phyloP scores from a whole-genome alignment of 345 rosid species.

The Anacardium occidentale region DNA sequence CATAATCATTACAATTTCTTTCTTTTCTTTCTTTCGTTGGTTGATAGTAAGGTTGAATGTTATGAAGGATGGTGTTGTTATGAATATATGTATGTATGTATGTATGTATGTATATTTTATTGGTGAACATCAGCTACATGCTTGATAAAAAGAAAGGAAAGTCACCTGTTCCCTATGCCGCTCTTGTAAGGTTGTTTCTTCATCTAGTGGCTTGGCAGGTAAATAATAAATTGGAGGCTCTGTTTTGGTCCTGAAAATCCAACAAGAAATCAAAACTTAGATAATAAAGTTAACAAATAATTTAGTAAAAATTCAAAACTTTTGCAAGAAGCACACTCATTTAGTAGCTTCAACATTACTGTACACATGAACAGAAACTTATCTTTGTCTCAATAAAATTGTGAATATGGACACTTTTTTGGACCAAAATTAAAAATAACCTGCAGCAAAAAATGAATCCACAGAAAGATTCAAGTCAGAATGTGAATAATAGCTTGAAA shows the following conservation, averaged over 20 bases:
- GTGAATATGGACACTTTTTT: constrained; percentile 96
- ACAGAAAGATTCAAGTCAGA: constrained; percentile 2
- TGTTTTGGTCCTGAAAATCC: constrained; percentile 76
- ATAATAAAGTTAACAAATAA: not conserved
- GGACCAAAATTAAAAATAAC: constrained; percentile 98
- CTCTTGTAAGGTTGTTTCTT: constrained; percentile 48
- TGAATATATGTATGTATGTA: too few relatives aligned
- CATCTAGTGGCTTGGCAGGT: constrained; percentile 63
- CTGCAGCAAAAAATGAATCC: constrained; percentile 48
- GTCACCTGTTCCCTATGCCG: constrained; percentile 71
- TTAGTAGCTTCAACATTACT: constrained; percentile 48
- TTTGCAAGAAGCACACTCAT: constrained; percentile 34
- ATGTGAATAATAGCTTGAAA: not conserved
- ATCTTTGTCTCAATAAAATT: constrained; percentile 90
- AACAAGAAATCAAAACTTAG: constrained; percentile 27
- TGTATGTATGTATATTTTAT: too few relatives aligned
- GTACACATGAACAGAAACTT: constrained; percentile 86
- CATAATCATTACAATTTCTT: not conserved
- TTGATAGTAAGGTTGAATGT: not conserved
- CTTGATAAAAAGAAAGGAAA: constrained; percentile 12
- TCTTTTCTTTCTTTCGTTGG: not conserved
- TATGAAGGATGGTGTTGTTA: too few relatives aligned
- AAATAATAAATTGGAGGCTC: constrained; percentile 84
- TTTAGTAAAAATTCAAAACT: constrained; percentile 16
- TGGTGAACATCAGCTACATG: not conserved